Percentiles rank a stretch among this genome's conserved stretches.
These are phyloP conservation scores for Xanthoparmelia taractica DNA, from an alignment of 495 filamentous ascomycete genomes.

Conservation along the genomic window DNA sequence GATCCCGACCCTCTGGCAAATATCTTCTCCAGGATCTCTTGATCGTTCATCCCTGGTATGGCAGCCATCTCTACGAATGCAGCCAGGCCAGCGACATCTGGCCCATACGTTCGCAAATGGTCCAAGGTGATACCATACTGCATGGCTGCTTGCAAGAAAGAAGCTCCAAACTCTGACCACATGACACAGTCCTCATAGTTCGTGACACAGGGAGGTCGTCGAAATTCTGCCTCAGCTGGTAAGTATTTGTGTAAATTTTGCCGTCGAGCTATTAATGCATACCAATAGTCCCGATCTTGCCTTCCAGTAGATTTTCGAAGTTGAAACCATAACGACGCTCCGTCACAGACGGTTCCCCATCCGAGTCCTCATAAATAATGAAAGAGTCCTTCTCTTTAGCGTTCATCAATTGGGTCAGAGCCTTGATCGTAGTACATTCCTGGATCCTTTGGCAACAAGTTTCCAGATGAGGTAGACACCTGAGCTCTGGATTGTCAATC, in stretches of 20 bases:
- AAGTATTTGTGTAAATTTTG: background rate
- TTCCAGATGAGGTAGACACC: background rate
- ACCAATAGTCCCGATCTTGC: slow-evolving; percentile 1
- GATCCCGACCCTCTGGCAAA: background rate
- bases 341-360: background rate
- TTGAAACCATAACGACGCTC: background rate
- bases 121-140: background rate
- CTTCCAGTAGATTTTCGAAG: background rate
- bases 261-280: background rate
- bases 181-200: background rate
- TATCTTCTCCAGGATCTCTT: background rate
- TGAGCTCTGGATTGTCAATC: background rate
- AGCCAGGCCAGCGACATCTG: background rate
- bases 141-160: slow-evolving; percentile 2
- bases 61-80: background rate
- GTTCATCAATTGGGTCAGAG: background rate
- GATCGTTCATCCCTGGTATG: background rate
- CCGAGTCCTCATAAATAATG: background rate
- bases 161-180: background rate
- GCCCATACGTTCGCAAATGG: background rate
- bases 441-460: background rate
- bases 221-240: background rate
- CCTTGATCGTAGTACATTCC: background rate
- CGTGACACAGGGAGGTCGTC: background rate
- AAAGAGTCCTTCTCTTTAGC: background rate